Conservation (phyloP, 345 rosid species). For the Ceriops decandra region DNA sequence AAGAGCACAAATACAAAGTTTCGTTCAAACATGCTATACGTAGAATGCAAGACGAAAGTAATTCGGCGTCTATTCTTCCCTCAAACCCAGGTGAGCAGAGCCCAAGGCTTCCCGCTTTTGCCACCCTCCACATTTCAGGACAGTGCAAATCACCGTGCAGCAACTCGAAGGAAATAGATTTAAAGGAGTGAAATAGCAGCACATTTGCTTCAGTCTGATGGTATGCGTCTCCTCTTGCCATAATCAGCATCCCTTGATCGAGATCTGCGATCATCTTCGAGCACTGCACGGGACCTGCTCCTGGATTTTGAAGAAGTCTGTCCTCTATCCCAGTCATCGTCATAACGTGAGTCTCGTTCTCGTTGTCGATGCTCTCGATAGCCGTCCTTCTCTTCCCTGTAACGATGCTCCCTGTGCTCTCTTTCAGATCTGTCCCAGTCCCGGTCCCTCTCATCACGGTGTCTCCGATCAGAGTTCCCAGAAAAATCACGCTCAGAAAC, state of each 20-base stretch:
- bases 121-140: slow-evolving; percentile 27
- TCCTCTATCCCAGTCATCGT: slow-evolving; percentile 68
- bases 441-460: slow-evolving; percentile 63
- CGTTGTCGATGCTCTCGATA: slow-evolving; percentile 62
- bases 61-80: slow-evolving; percentile 23
- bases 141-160: background rate
- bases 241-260: slow-evolving; percentile 74
- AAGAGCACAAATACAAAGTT: slow-evolving; percentile 31
- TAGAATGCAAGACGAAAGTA: slow-evolving; percentile 28
- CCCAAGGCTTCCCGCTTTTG: slow-evolving; percentile 45
- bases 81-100: slow-evolving; percentile 27
- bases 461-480: slow-evolving; percentile 69
- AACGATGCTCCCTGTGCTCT: slow-evolving; percentile 50
- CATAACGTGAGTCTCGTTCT: slow-evolving; percentile 61
- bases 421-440: slow-evolving; percentile 58
- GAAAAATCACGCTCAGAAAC: slow-evolving; percentile 70
- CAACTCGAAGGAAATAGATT: background rate
- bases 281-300: slow-evolving; percentile 60
- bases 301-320: slow-evolving; percentile 63
- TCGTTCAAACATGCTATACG: slow-evolving; percentile 20
- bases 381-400: slow-evolving; percentile 63
- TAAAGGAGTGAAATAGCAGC: slow-evolving; percentile 1
- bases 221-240: slow-evolving; percentile 65
- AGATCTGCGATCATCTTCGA: slow-evolving; percentile 67
- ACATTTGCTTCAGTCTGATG: slow-evolving; percentile 39